Conservation (phyloP, 2,329 filamentous ascomycete genomes). For the Xylariaceae sp. region DNA sequence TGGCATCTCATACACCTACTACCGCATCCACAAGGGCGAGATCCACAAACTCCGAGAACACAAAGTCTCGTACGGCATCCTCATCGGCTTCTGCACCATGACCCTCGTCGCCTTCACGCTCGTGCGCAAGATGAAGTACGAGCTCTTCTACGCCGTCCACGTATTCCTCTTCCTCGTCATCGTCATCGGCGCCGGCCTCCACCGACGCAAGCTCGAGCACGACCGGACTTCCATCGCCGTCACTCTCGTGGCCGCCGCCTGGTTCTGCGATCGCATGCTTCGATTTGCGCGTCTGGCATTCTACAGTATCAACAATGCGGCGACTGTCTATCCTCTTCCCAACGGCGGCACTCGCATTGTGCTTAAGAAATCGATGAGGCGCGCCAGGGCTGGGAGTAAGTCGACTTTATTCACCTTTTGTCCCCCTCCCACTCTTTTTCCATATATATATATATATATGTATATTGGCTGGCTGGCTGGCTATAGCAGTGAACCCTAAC, state of each 20-base stretch:
- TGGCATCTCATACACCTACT: conserved; percentile 27
- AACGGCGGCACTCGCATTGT: conserved; percentile 41
- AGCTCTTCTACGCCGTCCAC: conserved; percentile 43
- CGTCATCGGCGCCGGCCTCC: conserved; percentile 38
- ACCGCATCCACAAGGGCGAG: conserved; percentile 26
- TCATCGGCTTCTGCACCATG: conserved; percentile 35
- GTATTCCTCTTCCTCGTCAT: conserved; percentile 38
- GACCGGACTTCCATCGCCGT: conserved; percentile 36
- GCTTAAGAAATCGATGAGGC: conserved; percentile 41
- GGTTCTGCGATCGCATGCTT: conserved; percentile 41
- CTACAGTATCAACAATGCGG: conserved; percentile 37
- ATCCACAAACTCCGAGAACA: conserved; percentile 25
- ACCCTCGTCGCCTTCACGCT: conserved; percentile 32
- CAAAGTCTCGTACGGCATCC: conserved; percentile 34
- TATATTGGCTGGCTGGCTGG: too few relatives aligned
- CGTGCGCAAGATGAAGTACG: conserved; percentile 38
- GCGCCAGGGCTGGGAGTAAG: conserved; percentile 43
- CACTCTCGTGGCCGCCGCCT: conserved; percentile 36
- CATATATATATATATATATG: too few relatives aligned
- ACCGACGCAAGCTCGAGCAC: conserved; percentile 37
- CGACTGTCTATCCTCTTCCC: conserved; percentile 39
- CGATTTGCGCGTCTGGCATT: conserved; percentile 33
- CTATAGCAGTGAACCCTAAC: too few relatives aligned
- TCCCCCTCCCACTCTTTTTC: too few relatives aligned
- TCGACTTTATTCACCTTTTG: neutral